Conservation (phyloP, 2,329 filamentous ascomycete genomes). For the Neobulgaria alba region DNA sequence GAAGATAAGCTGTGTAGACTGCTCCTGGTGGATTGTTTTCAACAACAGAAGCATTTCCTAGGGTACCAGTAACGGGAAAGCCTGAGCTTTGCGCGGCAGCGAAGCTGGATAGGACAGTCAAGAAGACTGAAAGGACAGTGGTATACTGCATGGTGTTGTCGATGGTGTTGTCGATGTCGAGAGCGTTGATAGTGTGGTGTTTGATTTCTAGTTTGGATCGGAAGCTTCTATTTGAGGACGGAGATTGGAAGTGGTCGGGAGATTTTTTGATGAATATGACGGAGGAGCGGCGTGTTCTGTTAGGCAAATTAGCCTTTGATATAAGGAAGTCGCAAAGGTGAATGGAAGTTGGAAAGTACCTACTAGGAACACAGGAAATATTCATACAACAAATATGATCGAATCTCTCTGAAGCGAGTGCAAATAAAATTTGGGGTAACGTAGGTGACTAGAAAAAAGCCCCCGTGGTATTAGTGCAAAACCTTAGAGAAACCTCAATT, state of each 20-base stretch:
- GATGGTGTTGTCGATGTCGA: no score
- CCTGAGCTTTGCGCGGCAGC: slow-evolving; percentile 16
- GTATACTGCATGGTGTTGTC: slow-evolving; percentile 14
- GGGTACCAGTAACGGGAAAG: slow-evolving; percentile 21
- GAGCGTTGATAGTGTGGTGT: not conserved
- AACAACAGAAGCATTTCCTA: slow-evolving; percentile 43
- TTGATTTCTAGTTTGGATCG: not conserved
- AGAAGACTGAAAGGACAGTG: slow-evolving; percentile 9
- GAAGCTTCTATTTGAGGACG: not conserved
- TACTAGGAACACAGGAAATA: no score
- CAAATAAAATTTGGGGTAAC: no score
- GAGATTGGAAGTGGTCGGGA: not conserved
- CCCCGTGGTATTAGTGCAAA: no score
- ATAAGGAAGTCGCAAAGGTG: no score
- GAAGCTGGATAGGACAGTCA: slow-evolving; percentile 5
- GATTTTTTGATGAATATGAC: not conserved
- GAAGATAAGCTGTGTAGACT: slow-evolving; percentile 48
- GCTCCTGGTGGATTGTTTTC: slow-evolving; percentile 46
- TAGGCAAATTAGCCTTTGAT: no score
- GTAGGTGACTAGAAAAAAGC: no score
- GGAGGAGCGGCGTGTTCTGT: no score
- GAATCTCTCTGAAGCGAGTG: no score
- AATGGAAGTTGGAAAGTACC: no score
- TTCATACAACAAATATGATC: no score
- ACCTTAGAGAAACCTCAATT: no score